Base-by-base conservation (phyloP, 2,329 filamentous ascomycete species). In the Stylonectria norvegica region DNA sequence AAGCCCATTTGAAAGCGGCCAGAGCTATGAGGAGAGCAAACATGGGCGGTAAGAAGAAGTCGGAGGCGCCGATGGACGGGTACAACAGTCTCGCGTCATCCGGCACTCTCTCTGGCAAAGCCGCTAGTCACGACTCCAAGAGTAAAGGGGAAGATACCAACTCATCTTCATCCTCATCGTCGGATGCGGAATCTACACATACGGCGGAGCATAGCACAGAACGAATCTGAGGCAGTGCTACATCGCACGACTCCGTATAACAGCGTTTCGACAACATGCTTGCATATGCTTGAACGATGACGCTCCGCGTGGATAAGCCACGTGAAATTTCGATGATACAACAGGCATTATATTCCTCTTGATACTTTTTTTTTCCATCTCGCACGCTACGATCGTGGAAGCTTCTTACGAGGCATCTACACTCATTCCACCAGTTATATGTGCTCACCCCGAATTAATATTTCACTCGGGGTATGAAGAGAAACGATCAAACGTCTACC, bases 21-120 rank as follows among this genome's bases (percentile, higher is more conserved):
- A 55, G 53, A 36, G 64, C 62, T 5, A 49, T 78, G 49, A 69
- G 69, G 38, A 69, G 72, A 46, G 75, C 75, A 9, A 75, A 76
- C 38, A 71, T 78, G 52, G 58, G 63, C 23, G 55, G 55, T 20
- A 63, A 64, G 48, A 65, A 63, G 43, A 62, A 59, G 27, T 48
- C 61, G 15, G 68, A 71, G 37, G 65, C 71, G 14, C 59, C 66
- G 19, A 69, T 73, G 9, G 69, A 72, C 41, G 68, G 67, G 23
- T 74, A 69, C 47, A 64, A 63, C 39, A 71, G 70, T 52, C 61
- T 73, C 45, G 61, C 66, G 14, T 75, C 72, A 9, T 68, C 72
- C 4, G 62, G 64, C 16, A 65, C 71, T 19, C 53, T 73, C 5
- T 59, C 61, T 4, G 63, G 51, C 55, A 64, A 48, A 30, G 63